Conservation (phyloP, 2,329 filamentous ascomycete genomes). For the Penicillium janthinellum region DNA sequence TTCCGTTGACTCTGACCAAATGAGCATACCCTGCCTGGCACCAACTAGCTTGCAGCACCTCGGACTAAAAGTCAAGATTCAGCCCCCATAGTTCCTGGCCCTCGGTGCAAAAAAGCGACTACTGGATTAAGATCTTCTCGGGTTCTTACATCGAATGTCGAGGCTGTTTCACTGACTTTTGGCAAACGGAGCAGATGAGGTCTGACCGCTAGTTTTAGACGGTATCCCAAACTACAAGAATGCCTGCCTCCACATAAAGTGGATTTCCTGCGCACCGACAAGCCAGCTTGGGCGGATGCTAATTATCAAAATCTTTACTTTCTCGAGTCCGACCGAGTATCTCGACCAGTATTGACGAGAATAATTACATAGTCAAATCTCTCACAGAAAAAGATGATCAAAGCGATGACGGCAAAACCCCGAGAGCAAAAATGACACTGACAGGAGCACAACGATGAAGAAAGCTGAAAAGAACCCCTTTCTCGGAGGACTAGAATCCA, state of each 20-base stretch:
- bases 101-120: neutral
- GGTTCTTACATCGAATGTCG: neutral
- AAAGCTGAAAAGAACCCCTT: too few relatives aligned
- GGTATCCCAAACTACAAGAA: neutral
- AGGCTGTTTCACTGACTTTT: neutral
- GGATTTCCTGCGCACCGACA: neutral
- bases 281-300: neutral
- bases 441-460: too few relatives aligned
- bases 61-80: neutral
- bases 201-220: conserved; percentile 3
- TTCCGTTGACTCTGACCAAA: neutral
- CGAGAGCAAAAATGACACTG: too few relatives aligned
- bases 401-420: too few relatives aligned
- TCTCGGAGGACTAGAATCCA: too few relatives aligned
- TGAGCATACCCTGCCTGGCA: neutral
- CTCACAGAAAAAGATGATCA: too few relatives aligned
- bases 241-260: neutral
- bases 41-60: neutral
- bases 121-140: neutral
- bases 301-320: neutral
- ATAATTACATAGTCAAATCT: too few relatives aligned
- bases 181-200: neutral
- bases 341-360: neutral
- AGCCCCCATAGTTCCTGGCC: neutral
- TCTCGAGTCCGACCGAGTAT: neutral